Conservation (phyloP, 768 basidiomycete genomes). For the Heimioporus sp. region DNA sequence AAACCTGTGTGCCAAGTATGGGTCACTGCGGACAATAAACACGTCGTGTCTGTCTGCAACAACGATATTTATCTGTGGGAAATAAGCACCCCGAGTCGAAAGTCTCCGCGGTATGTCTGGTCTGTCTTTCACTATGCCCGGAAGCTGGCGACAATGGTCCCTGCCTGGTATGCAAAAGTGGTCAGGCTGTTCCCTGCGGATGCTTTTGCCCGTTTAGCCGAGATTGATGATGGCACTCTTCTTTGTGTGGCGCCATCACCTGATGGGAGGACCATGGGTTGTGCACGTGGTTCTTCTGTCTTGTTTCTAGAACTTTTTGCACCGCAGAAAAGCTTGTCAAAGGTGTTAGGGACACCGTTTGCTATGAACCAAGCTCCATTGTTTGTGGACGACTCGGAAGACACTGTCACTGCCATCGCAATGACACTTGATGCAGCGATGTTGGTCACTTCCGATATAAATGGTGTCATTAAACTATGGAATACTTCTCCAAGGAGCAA, state of each 20-base stretch:
- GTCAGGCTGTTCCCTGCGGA: slow-evolving; percentile 1
- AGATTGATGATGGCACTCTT: slow-evolving; percentile 6
- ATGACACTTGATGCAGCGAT: slow-evolving; percentile 8
- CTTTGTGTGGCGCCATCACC: slow-evolving; percentile 8
- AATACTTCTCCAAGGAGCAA: neutral
- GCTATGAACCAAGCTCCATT: slow-evolving; percentile 10
- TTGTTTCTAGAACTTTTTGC: neutral
- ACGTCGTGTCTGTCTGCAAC: slow-evolving; percentile 13
- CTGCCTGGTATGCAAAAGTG: slow-evolving; percentile 16
- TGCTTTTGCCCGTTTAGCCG: slow-evolving; percentile 4
- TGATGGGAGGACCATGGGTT: slow-evolving; percentile 5
- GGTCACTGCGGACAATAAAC: slow-evolving; percentile 15
- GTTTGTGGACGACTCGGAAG: neutral
- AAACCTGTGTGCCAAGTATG: slow-evolving; percentile 16
- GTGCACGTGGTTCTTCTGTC: neutral
- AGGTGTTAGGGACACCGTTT: slow-evolving; percentile 2
- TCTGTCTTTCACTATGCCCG: slow-evolving; percentile 6
- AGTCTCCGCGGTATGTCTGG: slow-evolving; percentile 13
- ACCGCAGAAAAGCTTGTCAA: slow-evolving; percentile 1
- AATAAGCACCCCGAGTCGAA: slow-evolving; percentile 1
- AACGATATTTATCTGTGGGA: slow-evolving; percentile 15
- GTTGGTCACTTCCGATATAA: slow-evolving; percentile 6
- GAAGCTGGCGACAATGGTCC: slow-evolving; percentile 6
- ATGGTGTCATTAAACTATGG: slow-evolving; percentile 14
- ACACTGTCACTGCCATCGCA: neutral